These are phyloP conservation scores for Phytophthora agathidicida DNA, from an alignment of 352 stramenopile species.

Conservation along the genomic window DNA sequence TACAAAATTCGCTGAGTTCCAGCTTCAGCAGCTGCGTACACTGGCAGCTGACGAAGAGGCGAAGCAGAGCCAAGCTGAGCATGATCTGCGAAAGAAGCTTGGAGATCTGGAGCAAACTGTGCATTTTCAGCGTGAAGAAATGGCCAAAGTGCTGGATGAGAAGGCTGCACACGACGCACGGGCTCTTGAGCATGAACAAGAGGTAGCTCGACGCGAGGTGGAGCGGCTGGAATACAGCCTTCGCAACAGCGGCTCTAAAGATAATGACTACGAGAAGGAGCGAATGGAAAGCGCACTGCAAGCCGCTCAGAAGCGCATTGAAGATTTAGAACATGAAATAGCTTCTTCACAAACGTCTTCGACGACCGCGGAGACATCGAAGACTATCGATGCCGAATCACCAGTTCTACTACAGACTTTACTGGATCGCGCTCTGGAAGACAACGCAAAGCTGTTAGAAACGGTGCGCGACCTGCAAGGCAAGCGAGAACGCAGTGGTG, in stretches of 20 bases:
- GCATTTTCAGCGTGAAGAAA: slow-evolving; percentile 31
- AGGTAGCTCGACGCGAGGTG: slow-evolving; percentile 27
- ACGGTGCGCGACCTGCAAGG: slow-evolving; percentile 71
- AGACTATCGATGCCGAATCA: background rate
- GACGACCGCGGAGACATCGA: background rate
- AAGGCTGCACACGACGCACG: slow-evolving; percentile 35
- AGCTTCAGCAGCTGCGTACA: slow-evolving; percentile 74
- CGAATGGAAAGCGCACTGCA: slow-evolving; percentile 34
- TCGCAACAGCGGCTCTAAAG: slow-evolving; percentile 17
- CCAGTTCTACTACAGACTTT: slow-evolving; percentile 50
- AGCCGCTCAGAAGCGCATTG: slow-evolving; percentile 43
- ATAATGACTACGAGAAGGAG: slow-evolving; percentile 37
- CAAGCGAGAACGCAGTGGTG: slow-evolving; percentile 46
- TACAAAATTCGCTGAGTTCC: slow-evolving; percentile 84
- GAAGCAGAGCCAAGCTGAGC: slow-evolving; percentile 37
- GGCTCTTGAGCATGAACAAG: slow-evolving; percentile 32
- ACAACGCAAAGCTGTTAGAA: slow-evolving; percentile 68
- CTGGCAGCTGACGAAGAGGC: slow-evolving; percentile 55
- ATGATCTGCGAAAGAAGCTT: slow-evolving; percentile 30
- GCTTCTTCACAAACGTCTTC: slow-evolving; percentile 6
- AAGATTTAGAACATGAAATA: slow-evolving; percentile 49
- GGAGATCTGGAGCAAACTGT: slow-evolving; percentile 32
- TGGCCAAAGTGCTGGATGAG: slow-evolving; percentile 31
- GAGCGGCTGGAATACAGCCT: slow-evolving; percentile 34
- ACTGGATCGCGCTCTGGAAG: slow-evolving; percentile 52